phyloP scores from a whole-genome alignment of 192 early-diverging fungal genomes.

The Allomyces arbusculus region DNA sequence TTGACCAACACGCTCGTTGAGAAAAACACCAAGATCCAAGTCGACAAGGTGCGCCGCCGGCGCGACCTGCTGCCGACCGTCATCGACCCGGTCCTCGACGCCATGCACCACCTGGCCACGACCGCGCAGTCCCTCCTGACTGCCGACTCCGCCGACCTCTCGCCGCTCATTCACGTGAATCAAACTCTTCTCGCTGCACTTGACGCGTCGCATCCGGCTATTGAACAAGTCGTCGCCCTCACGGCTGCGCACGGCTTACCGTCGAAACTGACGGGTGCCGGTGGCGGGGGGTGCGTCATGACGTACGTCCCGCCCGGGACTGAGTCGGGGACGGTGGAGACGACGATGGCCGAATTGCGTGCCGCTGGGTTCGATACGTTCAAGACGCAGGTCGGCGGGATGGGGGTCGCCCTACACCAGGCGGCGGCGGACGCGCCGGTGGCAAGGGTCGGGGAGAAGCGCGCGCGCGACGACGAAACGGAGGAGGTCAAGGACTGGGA shows the following conservation, averaged over 20 bases:
- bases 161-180: constrained; percentile 61
- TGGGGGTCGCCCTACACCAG: constrained; percentile 22
- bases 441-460: neutral
- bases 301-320: constrained; percentile 33
- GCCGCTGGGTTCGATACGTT: constrained; percentile 47
- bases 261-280: constrained; percentile 88
- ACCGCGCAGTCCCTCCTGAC: neutral
- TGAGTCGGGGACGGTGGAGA: constrained; percentile 8
- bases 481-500: no score
- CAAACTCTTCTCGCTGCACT: constrained; percentile 56
- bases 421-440: neutral
- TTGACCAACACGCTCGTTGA: constrained; percentile 79
- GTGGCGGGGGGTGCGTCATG: constrained; percentile 90
- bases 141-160: constrained; percentile 6
- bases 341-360: constrained; percentile 23
- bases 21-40: constrained; percentile 68
- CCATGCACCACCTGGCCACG: constrained; percentile 23
- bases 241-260: constrained; percentile 35
- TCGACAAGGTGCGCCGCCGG: constrained; percentile 49
- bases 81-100: constrained; percentile 41
- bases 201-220: constrained; percentile 62
- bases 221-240: constrained; percentile 58
- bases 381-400: constrained; percentile 47
- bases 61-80: constrained; percentile 32
- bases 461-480: neutral